These are phyloP conservation scores for Solanum megistacrolobum DNA, from an alignment of 257 asterid genomes.

Conservation along the genomic window DNA sequence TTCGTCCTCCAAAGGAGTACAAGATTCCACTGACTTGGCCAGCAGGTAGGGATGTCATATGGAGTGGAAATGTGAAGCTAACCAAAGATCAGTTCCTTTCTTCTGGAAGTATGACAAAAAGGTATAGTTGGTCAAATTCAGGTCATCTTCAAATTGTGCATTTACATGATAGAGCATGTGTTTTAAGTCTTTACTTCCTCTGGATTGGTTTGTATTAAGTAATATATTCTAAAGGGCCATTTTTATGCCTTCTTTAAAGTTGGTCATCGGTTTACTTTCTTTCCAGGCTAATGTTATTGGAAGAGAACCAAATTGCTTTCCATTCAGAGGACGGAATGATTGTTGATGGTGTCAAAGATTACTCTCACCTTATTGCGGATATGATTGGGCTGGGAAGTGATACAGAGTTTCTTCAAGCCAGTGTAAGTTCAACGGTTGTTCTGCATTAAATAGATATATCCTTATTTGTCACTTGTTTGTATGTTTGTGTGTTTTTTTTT, in stretches of 20 bases:
- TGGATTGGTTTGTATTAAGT: neutral
- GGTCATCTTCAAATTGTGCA: neutral
- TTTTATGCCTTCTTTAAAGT: neutral
- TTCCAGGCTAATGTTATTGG: constrained; percentile 86
- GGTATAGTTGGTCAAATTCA: constrained; percentile 33
- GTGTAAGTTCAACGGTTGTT: constrained; percentile 44
- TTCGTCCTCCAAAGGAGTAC: constrained; percentile 91
- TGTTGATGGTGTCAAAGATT: constrained; percentile 80
- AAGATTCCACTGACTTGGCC: constrained; percentile 96
- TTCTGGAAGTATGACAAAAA: constrained; percentile 97
- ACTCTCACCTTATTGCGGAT: constrained; percentile 83
- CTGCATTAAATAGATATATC: neutral
- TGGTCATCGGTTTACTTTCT: constrained; percentile 15
- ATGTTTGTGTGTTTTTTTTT: neutral
- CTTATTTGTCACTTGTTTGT: neutral
- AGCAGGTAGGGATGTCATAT: constrained; percentile 76
- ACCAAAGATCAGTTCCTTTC: constrained; percentile 96
- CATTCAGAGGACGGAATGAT: constrained; percentile 74
- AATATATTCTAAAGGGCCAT: neutral
- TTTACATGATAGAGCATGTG: neutral
- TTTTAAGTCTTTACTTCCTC: neutral
- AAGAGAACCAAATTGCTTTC: constrained; percentile 94
- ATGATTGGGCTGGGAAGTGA: constrained; percentile 92
- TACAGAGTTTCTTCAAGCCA: constrained; percentile 63
- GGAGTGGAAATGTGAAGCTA: constrained; percentile 91